Percentiles rank a stretch among this genome's conserved stretches.
Evolutionary conservation across 108 stramenopile species (phyloP).

Genomic region (Aureococcus anophagefferens): DNA sequence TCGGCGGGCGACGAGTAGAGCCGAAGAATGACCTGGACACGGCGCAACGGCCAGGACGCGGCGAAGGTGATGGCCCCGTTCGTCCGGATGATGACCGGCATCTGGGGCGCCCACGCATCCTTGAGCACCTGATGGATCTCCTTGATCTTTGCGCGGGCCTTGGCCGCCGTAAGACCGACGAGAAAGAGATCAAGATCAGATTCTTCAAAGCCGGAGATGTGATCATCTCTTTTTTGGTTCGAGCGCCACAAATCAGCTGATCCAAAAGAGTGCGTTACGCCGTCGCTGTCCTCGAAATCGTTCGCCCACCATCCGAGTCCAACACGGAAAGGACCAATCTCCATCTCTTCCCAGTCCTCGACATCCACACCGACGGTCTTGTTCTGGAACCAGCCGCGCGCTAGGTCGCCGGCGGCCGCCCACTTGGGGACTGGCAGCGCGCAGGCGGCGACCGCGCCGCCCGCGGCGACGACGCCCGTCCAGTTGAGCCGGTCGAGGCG

Average conservation of each 20-base stretch:
- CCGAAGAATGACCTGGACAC: slow-evolving; percentile 38
- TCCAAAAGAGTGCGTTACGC: too few relatives aligned
- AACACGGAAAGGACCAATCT: too few relatives aligned
- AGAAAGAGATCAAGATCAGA: slow-evolving; percentile 40
- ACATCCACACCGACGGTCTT: too few relatives aligned
- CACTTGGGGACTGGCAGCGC: slow-evolving; percentile 25
- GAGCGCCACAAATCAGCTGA: too few relatives aligned
- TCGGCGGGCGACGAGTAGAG: slow-evolving; percentile 39
- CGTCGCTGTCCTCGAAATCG: too few relatives aligned
- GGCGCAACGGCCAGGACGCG: slow-evolving; percentile 34
- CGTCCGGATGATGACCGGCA: slow-evolving; percentile 26
- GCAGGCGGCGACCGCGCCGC: slow-evolving; percentile 32
- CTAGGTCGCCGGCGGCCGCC: not conserved
- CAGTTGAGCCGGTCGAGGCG: slow-evolving; percentile 31
- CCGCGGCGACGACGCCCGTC: slow-evolving; percentile 38
- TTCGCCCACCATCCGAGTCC: too few relatives aligned
- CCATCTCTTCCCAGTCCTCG: too few relatives aligned
- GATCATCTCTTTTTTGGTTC: slow-evolving; percentile 7
- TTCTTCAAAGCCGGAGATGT: slow-evolving; percentile 15
- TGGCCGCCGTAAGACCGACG: slow-evolving; percentile 28
- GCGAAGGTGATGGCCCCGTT: slow-evolving; percentile 34
- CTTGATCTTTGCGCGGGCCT: slow-evolving; percentile 25
- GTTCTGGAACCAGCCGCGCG: slow-evolving; percentile 1
- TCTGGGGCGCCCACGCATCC: slow-evolving; percentile 32
- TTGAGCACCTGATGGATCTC: slow-evolving; percentile 35